Conservation (phyloP, 139 green algal species). For the Chlorella sp. region DNA sequence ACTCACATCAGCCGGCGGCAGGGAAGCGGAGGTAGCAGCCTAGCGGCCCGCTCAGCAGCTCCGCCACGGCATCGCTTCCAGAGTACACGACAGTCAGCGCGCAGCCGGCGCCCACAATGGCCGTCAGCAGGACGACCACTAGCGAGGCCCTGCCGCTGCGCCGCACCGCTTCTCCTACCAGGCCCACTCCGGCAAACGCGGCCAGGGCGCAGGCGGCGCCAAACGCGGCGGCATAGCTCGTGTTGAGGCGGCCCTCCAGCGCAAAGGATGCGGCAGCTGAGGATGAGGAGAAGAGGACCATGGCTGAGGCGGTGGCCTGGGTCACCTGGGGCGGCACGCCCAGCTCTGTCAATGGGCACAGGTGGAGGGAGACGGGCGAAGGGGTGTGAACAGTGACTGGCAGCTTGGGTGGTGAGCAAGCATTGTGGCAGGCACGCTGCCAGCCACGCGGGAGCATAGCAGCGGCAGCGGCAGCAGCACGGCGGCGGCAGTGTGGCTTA, state of each 20-base stretch:
- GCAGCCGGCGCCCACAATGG: conserved; percentile 39
- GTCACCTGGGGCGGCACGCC: conserved; percentile 41
- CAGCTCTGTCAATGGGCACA: conserved; percentile 2
- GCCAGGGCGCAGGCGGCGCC: background rate
- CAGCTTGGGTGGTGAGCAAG: background rate
- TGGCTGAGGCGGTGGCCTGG: conserved; percentile 46
- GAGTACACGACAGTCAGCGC: conserved; percentile 31
- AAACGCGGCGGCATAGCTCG: conserved; percentile 27
- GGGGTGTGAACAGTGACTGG: background rate
- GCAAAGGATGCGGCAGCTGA: conserved; percentile 46
- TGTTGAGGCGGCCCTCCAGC: conserved; percentile 38
- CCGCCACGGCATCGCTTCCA: conserved; percentile 16
- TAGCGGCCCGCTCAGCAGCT: background rate
- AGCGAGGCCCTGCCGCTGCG: conserved; percentile 31
- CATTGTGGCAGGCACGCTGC: background rate
- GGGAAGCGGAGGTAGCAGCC: no score
- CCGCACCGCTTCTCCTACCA: conserved; percentile 11
- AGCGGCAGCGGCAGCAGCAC: background rate
- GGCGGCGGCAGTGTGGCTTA: background rate
- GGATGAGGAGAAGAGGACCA: conserved; percentile 55
- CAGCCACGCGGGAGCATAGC: background rate
- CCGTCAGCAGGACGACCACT: conserved; percentile 41
- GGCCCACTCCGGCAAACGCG: conserved; percentile 6
- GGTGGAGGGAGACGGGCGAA: background rate
- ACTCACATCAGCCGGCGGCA: no score